These are phyloP conservation scores for Ogataea hybrid DNA, from an alignment of 1,139 yeast species.

Conservation along the genomic window DNA sequence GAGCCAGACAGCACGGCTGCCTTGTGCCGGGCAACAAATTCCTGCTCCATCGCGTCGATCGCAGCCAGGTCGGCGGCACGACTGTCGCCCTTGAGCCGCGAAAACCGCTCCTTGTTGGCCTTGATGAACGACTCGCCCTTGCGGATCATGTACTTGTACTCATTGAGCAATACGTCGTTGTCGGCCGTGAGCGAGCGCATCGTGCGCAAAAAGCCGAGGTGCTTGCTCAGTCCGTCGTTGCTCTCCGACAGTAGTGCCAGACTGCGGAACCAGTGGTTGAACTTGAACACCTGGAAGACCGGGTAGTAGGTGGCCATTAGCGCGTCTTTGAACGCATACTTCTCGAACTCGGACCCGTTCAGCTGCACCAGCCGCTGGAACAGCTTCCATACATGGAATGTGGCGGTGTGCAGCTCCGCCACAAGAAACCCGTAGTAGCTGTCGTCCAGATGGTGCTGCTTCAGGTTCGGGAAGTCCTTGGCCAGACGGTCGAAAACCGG, in stretches of 20 bases:
- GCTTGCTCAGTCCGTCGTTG: conserved; percentile 13
- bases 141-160: conserved; percentile 17
- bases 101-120: conserved; percentile 13
- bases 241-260: conserved; percentile 18
- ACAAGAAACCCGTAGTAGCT: conserved; percentile 18
- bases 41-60: conserved; percentile 10
- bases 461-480: conserved; percentile 14
- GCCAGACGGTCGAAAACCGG: conserved; percentile 8
- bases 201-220: conserved; percentile 17
- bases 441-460: conserved; percentile 20
- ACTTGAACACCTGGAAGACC: conserved; percentile 21
- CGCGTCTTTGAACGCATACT: conserved; percentile 9
- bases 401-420: conserved; percentile 5
- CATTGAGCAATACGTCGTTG: conserved; percentile 12
- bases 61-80: conserved; percentile 7
- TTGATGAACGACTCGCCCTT: conserved; percentile 17
- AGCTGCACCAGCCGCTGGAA: conserved; percentile 9
- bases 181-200: conserved; percentile 18
- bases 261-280: conserved; percentile 21
- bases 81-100: conserved; percentile 10
- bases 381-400: conserved; percentile 14
- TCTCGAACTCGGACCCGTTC: conserved; percentile 11
- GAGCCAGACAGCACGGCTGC: conserved; percentile 17
- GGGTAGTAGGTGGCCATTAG: conserved; percentile 15
- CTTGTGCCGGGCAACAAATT: conserved; percentile 10